phyloP scores from a whole-genome alignment of 169 alveolate genomes.

The Plasmodium adleri region DNA sequence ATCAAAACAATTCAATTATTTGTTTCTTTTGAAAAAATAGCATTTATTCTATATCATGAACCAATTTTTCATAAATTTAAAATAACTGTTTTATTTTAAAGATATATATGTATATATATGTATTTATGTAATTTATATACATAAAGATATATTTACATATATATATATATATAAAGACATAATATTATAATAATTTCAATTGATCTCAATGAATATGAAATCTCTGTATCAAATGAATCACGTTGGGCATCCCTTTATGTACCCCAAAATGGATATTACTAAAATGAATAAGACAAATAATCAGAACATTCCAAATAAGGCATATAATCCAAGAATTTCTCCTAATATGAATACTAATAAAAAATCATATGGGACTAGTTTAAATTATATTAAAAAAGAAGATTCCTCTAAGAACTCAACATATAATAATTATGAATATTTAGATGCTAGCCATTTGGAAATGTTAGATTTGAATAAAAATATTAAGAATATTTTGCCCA shows the following conservation, averaged over 20 bases:
- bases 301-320: neutral
- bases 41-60: neutral
- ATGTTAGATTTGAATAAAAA: conserved; percentile 73
- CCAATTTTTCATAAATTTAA: too few species aligned
- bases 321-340: too few species aligned
- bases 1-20: conserved; percentile 6
- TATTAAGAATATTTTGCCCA: conserved; percentile 46
- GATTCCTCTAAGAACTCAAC: conserved; percentile 13
- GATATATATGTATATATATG: conserved; percentile 3
- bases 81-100: conserved; percentile 1
- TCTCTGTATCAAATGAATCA: conserved; percentile 38
- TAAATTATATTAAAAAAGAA: conserved; percentile 13
- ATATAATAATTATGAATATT: conserved; percentile 56
- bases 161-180: neutral
- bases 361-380: conserved; percentile 18
- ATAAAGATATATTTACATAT: conserved; percentile 1
- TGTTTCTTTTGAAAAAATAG: conserved; percentile 11
- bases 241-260: conserved; percentile 32
- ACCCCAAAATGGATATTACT: conserved; percentile 15
- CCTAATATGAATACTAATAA: neutral
- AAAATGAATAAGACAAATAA: conserved; percentile 23
- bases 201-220: conserved; percentile 24
- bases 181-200: too few species aligned
- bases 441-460: conserved; percentile 74
- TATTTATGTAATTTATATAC: neutral